Percentiles rank a stretch among this genome's conserved stretches.
Evolutionary conservation across 306 rosid species (phyloP).

Genomic region (Abrus pulchellus): DNA sequence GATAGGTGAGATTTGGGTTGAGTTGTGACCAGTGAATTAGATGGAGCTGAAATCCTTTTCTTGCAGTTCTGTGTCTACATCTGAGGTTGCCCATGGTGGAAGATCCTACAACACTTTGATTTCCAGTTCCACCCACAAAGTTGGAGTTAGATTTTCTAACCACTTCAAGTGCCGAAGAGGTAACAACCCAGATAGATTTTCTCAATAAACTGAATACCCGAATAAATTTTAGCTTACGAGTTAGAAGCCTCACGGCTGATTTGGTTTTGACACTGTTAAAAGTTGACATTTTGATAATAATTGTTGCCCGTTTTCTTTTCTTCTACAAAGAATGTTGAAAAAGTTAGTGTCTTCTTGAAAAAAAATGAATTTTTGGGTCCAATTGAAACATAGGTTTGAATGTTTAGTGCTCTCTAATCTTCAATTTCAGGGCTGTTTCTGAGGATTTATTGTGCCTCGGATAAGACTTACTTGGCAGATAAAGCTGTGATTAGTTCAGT

Average conservation of each 20-base stretch:
- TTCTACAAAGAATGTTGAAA: neutral
- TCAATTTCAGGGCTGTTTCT: slow-evolving; percentile 62
- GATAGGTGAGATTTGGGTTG: slow-evolving; percentile 43
- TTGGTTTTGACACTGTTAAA: neutral
- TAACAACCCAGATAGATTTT: slow-evolving; percentile 35
- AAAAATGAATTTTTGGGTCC: neutral
- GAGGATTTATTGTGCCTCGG: slow-evolving; percentile 58
- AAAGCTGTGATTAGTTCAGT: slow-evolving; percentile 53
- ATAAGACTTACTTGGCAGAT: slow-evolving; percentile 52
- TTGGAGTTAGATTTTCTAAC: slow-evolving; percentile 55
- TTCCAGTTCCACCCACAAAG: slow-evolving; percentile 50
- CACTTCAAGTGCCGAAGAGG: slow-evolving; percentile 67
- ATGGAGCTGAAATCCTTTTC: slow-evolving; percentile 74
- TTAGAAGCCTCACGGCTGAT: slow-evolving; percentile 16
- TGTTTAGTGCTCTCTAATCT: neutral
- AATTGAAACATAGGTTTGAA: slow-evolving; percentile 6
- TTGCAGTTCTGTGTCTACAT: slow-evolving; percentile 56
- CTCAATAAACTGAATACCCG: neutral
- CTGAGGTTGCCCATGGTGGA: slow-evolving; percentile 54
- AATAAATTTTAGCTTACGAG: slow-evolving; percentile 2
- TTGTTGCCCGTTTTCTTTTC: neutral
- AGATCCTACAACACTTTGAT: slow-evolving; percentile 50
- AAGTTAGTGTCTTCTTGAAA: neutral
- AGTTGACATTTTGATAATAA: slow-evolving; percentile 3
- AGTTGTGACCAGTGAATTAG: slow-evolving; percentile 36